A percentile compares a stretch with the other conserved stretches of the same genome.
phyloP scores from a whole-genome alignment of 2,329 filamentous ascomycete genomes.

The Aureobasidium sp. region DNA sequence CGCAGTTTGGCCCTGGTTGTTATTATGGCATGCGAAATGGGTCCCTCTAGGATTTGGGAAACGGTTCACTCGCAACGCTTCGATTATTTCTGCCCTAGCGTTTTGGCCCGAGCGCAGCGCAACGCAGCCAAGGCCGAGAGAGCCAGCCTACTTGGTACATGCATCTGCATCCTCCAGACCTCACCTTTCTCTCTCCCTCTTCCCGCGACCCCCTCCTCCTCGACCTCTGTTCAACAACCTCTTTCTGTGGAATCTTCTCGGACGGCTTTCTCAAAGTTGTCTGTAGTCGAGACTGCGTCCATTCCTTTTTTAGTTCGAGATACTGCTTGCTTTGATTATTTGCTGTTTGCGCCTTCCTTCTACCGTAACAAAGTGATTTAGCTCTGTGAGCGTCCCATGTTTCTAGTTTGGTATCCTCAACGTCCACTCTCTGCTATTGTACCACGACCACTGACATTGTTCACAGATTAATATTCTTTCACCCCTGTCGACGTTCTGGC shows the following conservation, averaged over 20 bases:
- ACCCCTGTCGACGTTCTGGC: not conserved
- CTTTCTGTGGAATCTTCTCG: conserved; percentile 9
- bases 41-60: not conserved
- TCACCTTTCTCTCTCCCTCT: conserved; percentile 1
- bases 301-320: conserved; percentile 10
- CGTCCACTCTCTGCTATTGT: not conserved
- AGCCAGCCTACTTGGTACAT: conserved; percentile 10
- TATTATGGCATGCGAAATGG: not conserved
- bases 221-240: not conserved
- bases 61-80: not conserved
- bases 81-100: conserved; percentile 5
- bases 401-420: conserved; percentile 2
- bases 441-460: not conserved
- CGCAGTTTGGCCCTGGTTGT: not conserved
- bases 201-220: conserved; percentile 10
- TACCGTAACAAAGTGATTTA: conserved; percentile 8
- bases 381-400: conserved; percentile 12
- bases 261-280: conserved; percentile 2
- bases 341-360: conserved; percentile 11
- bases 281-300: conserved; percentile 10
- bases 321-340: conserved; percentile 12
- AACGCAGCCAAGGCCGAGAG: conserved; percentile 1
- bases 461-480: not conserved
- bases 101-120: not conserved
- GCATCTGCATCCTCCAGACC: conserved; percentile 3